Percentiles rank a stretch among this genome's conserved stretches.
phyloP scores from a whole-genome alignment of 2,329 filamentous ascomycete species.

The Zasmidium angulare region DNA sequence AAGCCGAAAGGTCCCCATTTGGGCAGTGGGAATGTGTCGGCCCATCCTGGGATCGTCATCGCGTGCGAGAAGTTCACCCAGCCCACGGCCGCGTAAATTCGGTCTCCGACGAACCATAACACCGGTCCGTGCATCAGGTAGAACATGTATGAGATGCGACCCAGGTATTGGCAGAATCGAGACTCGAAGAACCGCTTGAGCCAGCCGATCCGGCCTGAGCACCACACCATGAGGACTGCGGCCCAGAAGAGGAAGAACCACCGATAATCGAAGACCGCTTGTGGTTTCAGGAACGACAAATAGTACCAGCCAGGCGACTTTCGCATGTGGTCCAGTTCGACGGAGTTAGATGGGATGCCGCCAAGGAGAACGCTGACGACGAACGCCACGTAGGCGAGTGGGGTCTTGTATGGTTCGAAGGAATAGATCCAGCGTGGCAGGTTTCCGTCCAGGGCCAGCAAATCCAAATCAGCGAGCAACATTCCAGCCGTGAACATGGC shows the following conservation, averaged over 20 bases:
- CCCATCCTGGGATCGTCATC: slow-evolving; percentile 57
- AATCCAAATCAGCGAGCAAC: slow-evolving; percentile 62
- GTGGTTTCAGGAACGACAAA: slow-evolving; percentile 52
- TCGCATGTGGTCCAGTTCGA: slow-evolving; percentile 51
- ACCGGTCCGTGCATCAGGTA: slow-evolving; percentile 67
- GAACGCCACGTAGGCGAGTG: slow-evolving; percentile 57
- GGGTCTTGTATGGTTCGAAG: slow-evolving; percentile 50
- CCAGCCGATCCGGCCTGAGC: slow-evolving; percentile 58
- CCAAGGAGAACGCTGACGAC: slow-evolving; percentile 56
- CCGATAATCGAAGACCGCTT: slow-evolving; percentile 34
- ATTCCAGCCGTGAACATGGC: slow-evolving; percentile 62
- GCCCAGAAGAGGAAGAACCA: slow-evolving; percentile 44
- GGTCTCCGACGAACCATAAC: slow-evolving; percentile 60
- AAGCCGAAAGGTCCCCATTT: slow-evolving; percentile 58
- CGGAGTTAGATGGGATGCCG: slow-evolving; percentile 58
- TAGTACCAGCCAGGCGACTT: slow-evolving; percentile 62
- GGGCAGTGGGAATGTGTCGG: slow-evolving; percentile 56
- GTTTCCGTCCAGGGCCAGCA: slow-evolving; percentile 51
- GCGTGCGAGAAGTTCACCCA: slow-evolving; percentile 53
- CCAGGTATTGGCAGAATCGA: slow-evolving; percentile 61
- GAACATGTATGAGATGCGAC: slow-evolving; percentile 61
- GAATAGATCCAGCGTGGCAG: slow-evolving; percentile 52
- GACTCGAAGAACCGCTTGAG: slow-evolving; percentile 61
- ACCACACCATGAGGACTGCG: slow-evolving; percentile 56
- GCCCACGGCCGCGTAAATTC: slow-evolving; percentile 63